Evolutionary conservation across 2,329 filamentous ascomycete genomes (phyloP), one percentile per base, ranked within the genome.

Genomic region (Aspergillus oerlinghausenensis): DNA sequence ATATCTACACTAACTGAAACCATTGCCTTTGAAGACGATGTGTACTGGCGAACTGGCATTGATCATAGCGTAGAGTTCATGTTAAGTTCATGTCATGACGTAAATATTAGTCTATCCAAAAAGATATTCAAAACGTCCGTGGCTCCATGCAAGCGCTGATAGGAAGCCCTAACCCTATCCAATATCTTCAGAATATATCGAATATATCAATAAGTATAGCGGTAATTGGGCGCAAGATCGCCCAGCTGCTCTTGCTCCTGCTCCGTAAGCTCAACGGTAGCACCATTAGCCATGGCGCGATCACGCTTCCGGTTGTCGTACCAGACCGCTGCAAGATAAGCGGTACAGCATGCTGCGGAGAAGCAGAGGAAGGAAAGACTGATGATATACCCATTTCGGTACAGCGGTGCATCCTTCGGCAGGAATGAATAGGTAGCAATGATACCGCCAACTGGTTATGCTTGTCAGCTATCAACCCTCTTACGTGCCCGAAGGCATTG

Each of bases 361-460:
- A 96, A 69, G 51, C 84, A 82, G 8, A 87, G 82, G 66, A 96
- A 96, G 0, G 80, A 84, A 4, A 96, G 80, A 67, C 85, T 88
- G 60, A 96, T 91, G 54, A 81, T 82, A 73, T 94, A 95, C 0
- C 92, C 92, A 0, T 81, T 85, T 6, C 77, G 82, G 72, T 88
- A 96, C 23, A 73, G 67, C 0, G 89, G 90, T 4, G 83, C 82
- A 69, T 96, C 90, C 52, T 77, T 81, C 25, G 75, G 69, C 19
- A 89, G 67, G 71, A 90, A 91, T 1, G 84, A 77, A 73, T 86
- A 92, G 0, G 88, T 90, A 11, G 89, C 82, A 59, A 92, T 87
- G 66, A 92, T 91, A 26, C 89, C 89, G 45, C 89, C 89, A 40
- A 91, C 84, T 73, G 51, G 43, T 23, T 4, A 32, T 26, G 32